A percentile compares a stretch with the other conserved stretches of the same genome.
Conservation (phyloP, 257 asterid species). For the Nicotiana undulata region DNA sequence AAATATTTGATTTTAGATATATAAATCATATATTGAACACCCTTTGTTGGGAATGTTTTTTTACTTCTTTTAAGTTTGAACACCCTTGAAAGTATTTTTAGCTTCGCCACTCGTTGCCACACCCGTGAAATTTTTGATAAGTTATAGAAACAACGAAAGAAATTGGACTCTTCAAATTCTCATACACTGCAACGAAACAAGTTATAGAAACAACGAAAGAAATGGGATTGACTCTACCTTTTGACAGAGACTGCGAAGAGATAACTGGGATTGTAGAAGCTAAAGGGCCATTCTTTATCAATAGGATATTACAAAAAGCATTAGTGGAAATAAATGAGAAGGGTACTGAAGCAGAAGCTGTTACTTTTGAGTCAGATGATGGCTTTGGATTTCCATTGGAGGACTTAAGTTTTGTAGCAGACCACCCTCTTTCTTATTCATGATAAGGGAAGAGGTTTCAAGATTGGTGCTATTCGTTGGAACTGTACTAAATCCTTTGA, state of each 20-base stretch:
- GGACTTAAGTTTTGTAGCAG: conserved; percentile 21
- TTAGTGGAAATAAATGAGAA: conserved; percentile 32
- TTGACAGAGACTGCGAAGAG: neutral
- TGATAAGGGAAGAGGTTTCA: conserved; percentile 24
- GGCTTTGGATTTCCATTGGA: neutral
- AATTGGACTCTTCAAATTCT: conserved; percentile 15
- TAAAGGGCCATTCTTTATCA: neutral
- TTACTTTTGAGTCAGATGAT: neutral
- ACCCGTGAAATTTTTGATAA: no score
- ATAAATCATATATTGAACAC: no score
- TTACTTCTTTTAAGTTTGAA: no score
- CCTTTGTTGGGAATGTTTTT: no score
- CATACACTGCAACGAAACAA: neutral
- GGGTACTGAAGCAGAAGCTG: conserved; percentile 39
- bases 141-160: no score
- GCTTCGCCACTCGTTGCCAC: no score
- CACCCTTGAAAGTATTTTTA: no score
- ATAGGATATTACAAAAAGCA: conserved; percentile 28
- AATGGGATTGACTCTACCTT: conserved; percentile 6
- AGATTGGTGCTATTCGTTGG: conserved; percentile 24
- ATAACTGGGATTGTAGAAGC: neutral
- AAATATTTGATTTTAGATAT: no score
- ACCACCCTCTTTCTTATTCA: conserved; percentile 32
- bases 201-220: neutral
- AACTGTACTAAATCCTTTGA: conserved; percentile 12